Evolutionary conservation across 352 stramenopile genomes (phyloP).

Genomic region (Thalassiosira hispida): DNA sequence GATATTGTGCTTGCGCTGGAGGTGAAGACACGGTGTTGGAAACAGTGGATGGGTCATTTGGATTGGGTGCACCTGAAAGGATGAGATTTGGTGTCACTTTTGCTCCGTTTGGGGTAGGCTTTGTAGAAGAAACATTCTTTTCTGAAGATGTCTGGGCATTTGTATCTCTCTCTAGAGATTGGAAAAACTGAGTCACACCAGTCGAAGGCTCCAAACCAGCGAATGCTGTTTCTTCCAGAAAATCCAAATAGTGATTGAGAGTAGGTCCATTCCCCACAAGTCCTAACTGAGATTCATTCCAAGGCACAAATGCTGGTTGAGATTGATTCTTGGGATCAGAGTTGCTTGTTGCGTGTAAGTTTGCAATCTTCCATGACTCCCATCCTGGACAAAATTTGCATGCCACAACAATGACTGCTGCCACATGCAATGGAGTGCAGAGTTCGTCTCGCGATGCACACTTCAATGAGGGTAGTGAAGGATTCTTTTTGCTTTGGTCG

Average conservation of each 20-base stretch:
- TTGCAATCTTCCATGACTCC: conserved; percentile 59
- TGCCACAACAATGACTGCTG: conserved; percentile 65
- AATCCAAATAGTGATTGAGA: conserved; percentile 63
- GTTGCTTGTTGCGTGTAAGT: conserved; percentile 21
- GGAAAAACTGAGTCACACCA: conserved; percentile 46
- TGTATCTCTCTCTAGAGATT: conserved; percentile 37
- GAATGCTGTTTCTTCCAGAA: conserved; percentile 60
- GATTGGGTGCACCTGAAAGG: conserved; percentile 42
- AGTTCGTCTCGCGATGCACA: conserved; percentile 46
- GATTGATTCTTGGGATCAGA: not conserved
- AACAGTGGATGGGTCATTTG: conserved; percentile 32
- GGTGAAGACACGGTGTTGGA: conserved; percentile 8
- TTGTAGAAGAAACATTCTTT: not conserved
- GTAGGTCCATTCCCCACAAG: conserved; percentile 48
- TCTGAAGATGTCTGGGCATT: conserved; percentile 4
- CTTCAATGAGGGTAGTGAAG: conserved; percentile 38
- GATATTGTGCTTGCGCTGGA: conserved; percentile 5
- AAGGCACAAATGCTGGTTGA: conserved; percentile 47
- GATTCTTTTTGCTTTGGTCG: conserved; percentile 3
- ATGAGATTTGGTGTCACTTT: conserved; percentile 38
- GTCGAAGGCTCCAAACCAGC: conserved; percentile 5
- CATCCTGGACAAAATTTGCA: conserved; percentile 67
- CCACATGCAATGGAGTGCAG: conserved; percentile 50
- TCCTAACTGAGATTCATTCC: conserved; percentile 60
- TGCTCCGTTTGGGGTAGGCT: not conserved